These are phyloP conservation scores for Mortierella sp. DNA, from an alignment of 371 early-diverging fungal species.

Conservation along the genomic window DNA sequence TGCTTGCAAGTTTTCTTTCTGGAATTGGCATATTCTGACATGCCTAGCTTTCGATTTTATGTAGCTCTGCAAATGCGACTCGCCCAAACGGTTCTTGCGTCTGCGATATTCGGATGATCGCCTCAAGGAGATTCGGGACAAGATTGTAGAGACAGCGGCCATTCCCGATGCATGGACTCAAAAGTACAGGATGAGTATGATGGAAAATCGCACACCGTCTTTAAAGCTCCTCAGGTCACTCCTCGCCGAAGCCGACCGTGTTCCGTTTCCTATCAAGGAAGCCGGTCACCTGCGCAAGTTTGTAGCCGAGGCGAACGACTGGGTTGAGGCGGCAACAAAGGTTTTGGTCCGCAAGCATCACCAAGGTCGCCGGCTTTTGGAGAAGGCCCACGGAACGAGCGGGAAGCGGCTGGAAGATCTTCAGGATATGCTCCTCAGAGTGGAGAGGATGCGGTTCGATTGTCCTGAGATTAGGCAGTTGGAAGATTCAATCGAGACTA, in stretches of 20 bases:
- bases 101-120: constrained; percentile 70
- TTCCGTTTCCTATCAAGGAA: constrained; percentile 64
- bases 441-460: constrained; percentile 63
- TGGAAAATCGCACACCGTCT: constrained; percentile 64
- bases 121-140: constrained; percentile 61
- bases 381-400: constrained; percentile 32
- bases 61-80: constrained; percentile 70
- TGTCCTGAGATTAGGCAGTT: constrained; percentile 64
- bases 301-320: constrained; percentile 63
- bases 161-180: constrained; percentile 62
- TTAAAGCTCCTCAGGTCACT: constrained; percentile 67
- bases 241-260: constrained; percentile 65
- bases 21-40: background rate
- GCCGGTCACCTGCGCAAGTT: constrained; percentile 63
- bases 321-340: constrained; percentile 63
- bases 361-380: constrained; percentile 54
- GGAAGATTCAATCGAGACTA: constrained; percentile 54
- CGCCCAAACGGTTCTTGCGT: constrained; percentile 60
- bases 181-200: constrained; percentile 59
- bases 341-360: constrained; percentile 61
- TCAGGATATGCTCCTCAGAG: constrained; percentile 58
- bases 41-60: background rate
- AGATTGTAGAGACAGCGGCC: constrained; percentile 36
- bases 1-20: background rate
- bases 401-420: constrained; percentile 60